Evolutionary conservation across 768 basidiomycete genomes (phyloP).

Genomic region (Hericium coralloides): DNA sequence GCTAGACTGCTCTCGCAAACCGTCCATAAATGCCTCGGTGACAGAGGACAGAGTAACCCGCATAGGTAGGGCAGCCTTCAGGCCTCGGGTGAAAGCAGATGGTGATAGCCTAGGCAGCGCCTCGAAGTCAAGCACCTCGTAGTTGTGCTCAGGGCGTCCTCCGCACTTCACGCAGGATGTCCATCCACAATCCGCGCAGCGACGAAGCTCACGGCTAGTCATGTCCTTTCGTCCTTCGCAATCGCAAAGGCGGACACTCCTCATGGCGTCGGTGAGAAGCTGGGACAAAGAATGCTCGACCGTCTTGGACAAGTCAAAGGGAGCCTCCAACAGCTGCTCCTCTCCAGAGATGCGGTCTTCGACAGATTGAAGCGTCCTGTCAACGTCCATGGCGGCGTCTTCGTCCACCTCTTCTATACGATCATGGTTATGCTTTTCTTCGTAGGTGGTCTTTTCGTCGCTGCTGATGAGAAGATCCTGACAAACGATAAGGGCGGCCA

Average conservation of each 20-base stretch:
- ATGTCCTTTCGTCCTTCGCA: slow-evolving; percentile 86
- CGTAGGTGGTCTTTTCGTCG: slow-evolving; percentile 57
- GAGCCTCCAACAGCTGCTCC: slow-evolving; percentile 50
- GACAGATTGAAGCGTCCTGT: slow-evolving; percentile 23
- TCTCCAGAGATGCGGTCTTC: slow-evolving; percentile 63
- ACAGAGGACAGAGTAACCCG: slow-evolving; percentile 52
- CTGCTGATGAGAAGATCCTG: slow-evolving; percentile 60
- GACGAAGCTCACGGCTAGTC: slow-evolving; percentile 53
- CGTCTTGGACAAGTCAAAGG: slow-evolving; percentile 61
- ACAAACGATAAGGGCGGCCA: slow-evolving; percentile 69
- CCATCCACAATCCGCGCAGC: slow-evolving; percentile 68
- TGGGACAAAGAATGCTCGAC: slow-evolving; percentile 35
- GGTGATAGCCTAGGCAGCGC: slow-evolving; percentile 59
- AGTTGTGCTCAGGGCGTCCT: slow-evolving; percentile 85
- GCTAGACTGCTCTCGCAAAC: slow-evolving; percentile 31
- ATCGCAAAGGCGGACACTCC: slow-evolving; percentile 73
- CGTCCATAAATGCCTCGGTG: slow-evolving; percentile 41
- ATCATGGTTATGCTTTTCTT: slow-evolving; percentile 41
- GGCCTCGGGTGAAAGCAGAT: slow-evolving; percentile 58
- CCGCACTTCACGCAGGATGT: slow-evolving; percentile 82
- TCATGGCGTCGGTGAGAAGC: slow-evolving; percentile 55
- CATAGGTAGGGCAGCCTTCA: slow-evolving; percentile 86
- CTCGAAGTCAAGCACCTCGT: slow-evolving; percentile 41
- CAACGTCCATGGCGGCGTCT: slow-evolving; percentile 42
- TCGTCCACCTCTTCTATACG: slow-evolving; percentile 20